Base-by-base conservation (phyloP, 2,329 filamentous ascomycete genomes). In the Ophiostoma sp. region DNA sequence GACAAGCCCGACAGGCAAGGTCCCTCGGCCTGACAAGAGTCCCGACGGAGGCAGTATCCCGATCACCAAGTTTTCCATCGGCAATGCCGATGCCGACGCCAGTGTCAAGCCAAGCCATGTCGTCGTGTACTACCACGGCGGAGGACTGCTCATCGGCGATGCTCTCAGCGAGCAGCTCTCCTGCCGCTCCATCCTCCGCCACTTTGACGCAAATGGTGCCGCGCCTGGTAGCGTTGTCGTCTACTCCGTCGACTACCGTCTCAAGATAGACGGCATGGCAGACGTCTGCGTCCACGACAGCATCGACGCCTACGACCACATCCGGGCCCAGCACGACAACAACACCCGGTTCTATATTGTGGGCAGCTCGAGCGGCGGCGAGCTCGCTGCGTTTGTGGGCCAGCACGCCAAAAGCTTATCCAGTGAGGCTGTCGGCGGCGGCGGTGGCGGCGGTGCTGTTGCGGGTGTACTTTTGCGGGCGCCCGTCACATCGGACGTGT, bases 141-240 rank as follows among this genome's bases (percentile, higher is more conserved):
- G 83, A 17, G 82, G 81, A 0, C 76, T 85, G 1, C 76, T 76
- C 36, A 80, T 84, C 41, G 83, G 83, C 13, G 81, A 83, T 69
- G 80, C 81, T 1, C 81, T 84, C 72, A 83, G 80, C 71, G 83
- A 85, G 74, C 82, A 85, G 66, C 75, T 84, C 1, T 80, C 81
- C 1, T 84, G 82, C 73, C 79, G 82, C 0, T 79, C 78, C 35
- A 78, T 84, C 31, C 73, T 80, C 35, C 77, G 79, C 31, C 76
- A 74, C 1, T 71, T 71, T 77, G 7, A 70, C 77, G 13, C 20
- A 23, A n/a, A 62, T 13, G 65, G 31, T 0, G 60, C n/a, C 15
- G 20, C n/a, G 7, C 8, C 6, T 15, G 48, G 3, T 62, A 15
- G 31, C 62, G 73, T 74, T 48, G 74, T 77, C 17, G 76, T 85